Base-by-base conservation (phyloP, 1,284 basidiomycete species). In the Microbotryum intermedium region DNA sequence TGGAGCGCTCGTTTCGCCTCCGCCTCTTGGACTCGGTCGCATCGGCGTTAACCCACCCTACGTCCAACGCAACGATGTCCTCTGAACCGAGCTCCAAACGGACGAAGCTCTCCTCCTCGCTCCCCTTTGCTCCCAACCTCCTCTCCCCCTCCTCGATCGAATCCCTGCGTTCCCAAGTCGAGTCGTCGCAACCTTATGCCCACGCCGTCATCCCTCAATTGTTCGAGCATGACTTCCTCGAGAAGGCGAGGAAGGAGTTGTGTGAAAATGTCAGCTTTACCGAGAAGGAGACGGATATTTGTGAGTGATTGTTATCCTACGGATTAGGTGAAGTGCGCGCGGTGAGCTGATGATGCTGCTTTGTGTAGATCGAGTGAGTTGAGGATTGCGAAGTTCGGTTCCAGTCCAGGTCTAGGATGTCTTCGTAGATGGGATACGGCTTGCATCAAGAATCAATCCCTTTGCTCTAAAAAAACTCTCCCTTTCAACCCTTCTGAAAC, bases 221-320 rank as follows among this genome's bases (percentile, higher is more conserved):
- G 28, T 87, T 97, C 58, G 57, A 57, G 43, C 50, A 46, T 21
- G 66, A 58, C 23, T 64, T 69, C n/a, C 56, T 70, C 13, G 63
- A 66, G 11, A 55, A 59, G 26, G 66, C 62, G 23, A 46, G 67
- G 26, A 50, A 59, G 16, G 69, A 78, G 73, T 80, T 92, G 69
- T 78, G 91, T 66, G 79, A 81, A 48, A 85, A 95, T 69, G 84
- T 98, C 72, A 88, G 83, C 70, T 97, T 97, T 75, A 86, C 90
- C 8, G 87, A 92, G 76, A 98, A 97, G 78, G 90, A 97, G 80
- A 98, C 94, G 7, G 94, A 98, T 73, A 98, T 98, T 69, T 98
- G 97, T 83, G 94, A 92, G 90, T 87, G 63, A n/a, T n/a, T n/a
- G n/a, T n/a, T n/a, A n/a, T n/a, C n/a, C n/a, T n/a, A n/a, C 59